Conservation (phyloP, 441 rosid species). For the Erodium texanum region DNA sequence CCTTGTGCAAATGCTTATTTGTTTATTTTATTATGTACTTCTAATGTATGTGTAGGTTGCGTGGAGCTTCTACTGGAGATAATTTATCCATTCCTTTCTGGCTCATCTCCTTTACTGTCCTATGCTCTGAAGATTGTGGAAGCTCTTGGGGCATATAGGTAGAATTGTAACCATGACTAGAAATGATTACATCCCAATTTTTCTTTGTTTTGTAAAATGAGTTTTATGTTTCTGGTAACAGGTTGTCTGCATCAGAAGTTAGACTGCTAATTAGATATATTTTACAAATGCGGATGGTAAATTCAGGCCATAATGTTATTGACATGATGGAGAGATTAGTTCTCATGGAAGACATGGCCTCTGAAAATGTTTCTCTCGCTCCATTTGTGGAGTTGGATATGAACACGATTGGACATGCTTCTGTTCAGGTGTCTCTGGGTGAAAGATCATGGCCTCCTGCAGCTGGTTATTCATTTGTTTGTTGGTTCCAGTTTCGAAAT, state of each 20-base stretch:
- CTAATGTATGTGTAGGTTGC: constrained; percentile 52
- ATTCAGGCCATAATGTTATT: constrained; percentile 71
- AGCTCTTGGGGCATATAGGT: constrained; percentile 99
- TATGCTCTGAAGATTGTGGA: constrained; percentile 92
- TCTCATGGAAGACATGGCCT: constrained; percentile 71
- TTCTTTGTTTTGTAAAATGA: constrained; percentile 16
- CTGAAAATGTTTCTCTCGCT: constrained; percentile 69
- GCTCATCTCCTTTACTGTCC: constrained; percentile 77
- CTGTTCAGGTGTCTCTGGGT: constrained; percentile 94
- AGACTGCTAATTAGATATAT: constrained; percentile 76
- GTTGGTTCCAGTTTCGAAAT: constrained; percentile 89
- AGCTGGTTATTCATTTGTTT: constrained; percentile 93
- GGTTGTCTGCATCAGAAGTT: constrained; percentile 96
- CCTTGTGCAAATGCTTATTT: constrained; percentile 14
- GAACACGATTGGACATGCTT: constrained; percentile 87
- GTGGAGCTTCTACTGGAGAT: constrained; percentile 94
- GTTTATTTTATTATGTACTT: constrained; percentile 19
- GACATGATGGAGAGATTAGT: constrained; percentile 88
- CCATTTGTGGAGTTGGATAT: constrained; percentile 92
- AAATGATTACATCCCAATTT: constrained; percentile 15
- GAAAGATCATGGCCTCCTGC: constrained; percentile 99
- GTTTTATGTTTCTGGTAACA: constrained; percentile 36
- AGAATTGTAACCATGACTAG: constrained; percentile 17
- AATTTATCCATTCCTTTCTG: constrained; percentile 80
- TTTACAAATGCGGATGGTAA: constrained; percentile 72